Evolutionary conservation across 2,329 filamentous ascomycete genomes (phyloP).

Genomic region (Hymenoscyphus linearis): DNA sequence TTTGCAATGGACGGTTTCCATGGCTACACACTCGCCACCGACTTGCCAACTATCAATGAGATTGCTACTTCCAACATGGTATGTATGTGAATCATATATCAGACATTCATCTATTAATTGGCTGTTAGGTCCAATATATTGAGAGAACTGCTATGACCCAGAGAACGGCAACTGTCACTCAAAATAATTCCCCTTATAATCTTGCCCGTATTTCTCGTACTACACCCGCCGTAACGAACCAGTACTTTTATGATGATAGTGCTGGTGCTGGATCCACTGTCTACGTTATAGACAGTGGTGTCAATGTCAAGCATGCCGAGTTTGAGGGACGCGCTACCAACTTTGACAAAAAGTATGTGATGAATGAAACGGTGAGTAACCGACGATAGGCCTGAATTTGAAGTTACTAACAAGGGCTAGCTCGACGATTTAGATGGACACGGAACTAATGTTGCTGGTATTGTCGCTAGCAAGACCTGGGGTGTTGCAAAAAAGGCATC

Average conservation of each 20-base stretch:
- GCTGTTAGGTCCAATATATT: conserved; percentile 25
- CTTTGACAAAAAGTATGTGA: conserved; percentile 32
- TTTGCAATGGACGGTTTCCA: no score
- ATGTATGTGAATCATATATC: no score
- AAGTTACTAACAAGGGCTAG: conserved; percentile 11
- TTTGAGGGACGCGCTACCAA: conserved; percentile 34
- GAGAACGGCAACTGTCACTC: conserved; percentile 28
- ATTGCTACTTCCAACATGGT: no score
- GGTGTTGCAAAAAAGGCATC: conserved; percentile 37
- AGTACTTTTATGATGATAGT: conserved; percentile 32
- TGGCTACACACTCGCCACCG: no score
- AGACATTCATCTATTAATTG: background rate
- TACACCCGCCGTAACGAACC: conserved; percentile 18
- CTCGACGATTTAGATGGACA: conserved; percentile 37
- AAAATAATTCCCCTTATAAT: conserved; percentile 28
- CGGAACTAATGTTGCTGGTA: conserved; percentile 39
- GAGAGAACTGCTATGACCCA: conserved; percentile 28
- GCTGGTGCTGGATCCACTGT: conserved; percentile 31
- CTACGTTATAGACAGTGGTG: conserved; percentile 36
- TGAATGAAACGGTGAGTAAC: conserved; percentile 19
- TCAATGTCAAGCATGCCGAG: conserved; percentile 31
- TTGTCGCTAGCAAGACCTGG: conserved; percentile 35
- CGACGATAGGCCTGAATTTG: background rate
- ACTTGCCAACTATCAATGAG: no score
- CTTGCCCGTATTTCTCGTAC: conserved; percentile 32